phyloP scores from a whole-genome alignment of 352 stramenopile species.

The Thalassiosira mediterranea region DNA sequence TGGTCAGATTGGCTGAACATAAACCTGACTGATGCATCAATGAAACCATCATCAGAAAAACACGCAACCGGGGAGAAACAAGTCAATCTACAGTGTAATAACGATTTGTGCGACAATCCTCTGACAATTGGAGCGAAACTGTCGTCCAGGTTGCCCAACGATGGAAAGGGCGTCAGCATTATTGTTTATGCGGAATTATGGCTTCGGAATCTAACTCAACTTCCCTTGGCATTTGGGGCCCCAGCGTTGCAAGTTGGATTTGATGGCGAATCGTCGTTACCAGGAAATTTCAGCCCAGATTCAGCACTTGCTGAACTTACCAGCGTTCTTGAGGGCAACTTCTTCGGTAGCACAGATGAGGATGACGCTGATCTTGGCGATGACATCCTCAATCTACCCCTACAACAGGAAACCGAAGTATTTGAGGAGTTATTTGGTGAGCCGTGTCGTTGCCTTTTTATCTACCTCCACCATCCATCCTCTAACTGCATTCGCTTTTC shows the following conservation, averaged over 20 bases:
- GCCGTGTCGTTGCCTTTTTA: too few species aligned
- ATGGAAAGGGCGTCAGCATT: conserved; percentile 60
- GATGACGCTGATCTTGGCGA: conserved; percentile 20
- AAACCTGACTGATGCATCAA: conserved; percentile 6
- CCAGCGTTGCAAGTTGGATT: conserved; percentile 57
- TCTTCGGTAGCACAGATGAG: conserved; percentile 36
- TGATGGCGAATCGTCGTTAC: conserved; percentile 12
- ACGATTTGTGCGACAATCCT: conserved; percentile 41
- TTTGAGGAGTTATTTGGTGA: conserved; percentile 76
- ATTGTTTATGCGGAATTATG: conserved; percentile 76
- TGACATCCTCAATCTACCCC: conserved; percentile 63
- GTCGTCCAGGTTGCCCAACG: conserved; percentile 36
- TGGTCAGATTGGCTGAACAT: conserved; percentile 47
- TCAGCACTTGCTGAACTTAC: conserved; percentile 76
- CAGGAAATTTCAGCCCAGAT: conserved; percentile 60
- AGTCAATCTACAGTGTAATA: conserved; percentile 35
- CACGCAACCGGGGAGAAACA: conserved; percentile 8
- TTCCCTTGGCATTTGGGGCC: conserved; percentile 75
- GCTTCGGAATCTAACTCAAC: conserved; percentile 69
- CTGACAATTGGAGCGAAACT: conserved; percentile 62
- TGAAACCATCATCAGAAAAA: conserved; percentile 18
- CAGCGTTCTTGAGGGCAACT: conserved; percentile 73
- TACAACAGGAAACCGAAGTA: conserved; percentile 53
- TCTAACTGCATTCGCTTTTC: too few species aligned
- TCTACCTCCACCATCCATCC: too few species aligned